phyloP scores from a whole-genome alignment of 208 protist genomes.

The Zelonia costaricensis region DNA sequence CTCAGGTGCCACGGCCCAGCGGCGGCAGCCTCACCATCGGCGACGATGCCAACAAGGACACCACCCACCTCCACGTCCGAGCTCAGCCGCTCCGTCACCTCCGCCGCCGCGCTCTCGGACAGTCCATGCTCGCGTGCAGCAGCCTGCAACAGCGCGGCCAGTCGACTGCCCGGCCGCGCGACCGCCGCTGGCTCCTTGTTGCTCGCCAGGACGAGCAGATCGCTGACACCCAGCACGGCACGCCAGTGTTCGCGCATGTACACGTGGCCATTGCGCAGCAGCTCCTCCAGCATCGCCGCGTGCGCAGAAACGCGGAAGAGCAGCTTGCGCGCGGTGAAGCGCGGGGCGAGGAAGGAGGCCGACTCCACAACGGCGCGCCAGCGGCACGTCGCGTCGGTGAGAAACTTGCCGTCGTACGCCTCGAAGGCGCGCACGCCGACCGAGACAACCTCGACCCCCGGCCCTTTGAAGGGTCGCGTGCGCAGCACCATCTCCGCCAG shows the following conservation, averaged over 20 bases:
- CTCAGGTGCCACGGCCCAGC: slow-evolving; percentile 71
- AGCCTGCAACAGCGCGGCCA: slow-evolving; percentile 39
- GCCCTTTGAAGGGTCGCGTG: slow-evolving; percentile 85
- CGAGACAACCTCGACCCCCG: slow-evolving; percentile 88
- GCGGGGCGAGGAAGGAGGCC: slow-evolving; percentile 67
- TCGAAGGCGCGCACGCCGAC: slow-evolving; percentile 85
- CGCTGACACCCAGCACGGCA: slow-evolving; percentile 43
- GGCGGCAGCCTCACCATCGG: slow-evolving; percentile 18
- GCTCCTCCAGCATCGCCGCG: slow-evolving; percentile 40
- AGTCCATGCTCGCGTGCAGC: slow-evolving; percentile 11
- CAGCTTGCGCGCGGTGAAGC: slow-evolving; percentile 59
- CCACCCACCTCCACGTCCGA: slow-evolving; percentile 60
- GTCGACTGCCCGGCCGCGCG: slow-evolving; percentile 33
- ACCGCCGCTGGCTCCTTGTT: slow-evolving; percentile 29
- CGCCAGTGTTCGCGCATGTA: slow-evolving; percentile 74
- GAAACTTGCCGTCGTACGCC: slow-evolving; percentile 78
- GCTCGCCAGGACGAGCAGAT: slow-evolving; percentile 19
- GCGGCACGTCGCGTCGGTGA: slow-evolving; percentile 66
- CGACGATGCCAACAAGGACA: slow-evolving; percentile 57
- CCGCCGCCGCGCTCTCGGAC: slow-evolving; percentile 8
- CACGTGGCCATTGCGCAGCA: slow-evolving; percentile 77
- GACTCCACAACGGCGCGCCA: slow-evolving; percentile 88
- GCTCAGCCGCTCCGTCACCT: slow-evolving; percentile 34
- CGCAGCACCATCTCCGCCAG: slow-evolving; percentile 69
- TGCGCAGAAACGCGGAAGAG: slow-evolving; percentile 42